phyloP scores from a whole-genome alignment of 768 basidiomycete species.

The Tricholomella constricta region DNA sequence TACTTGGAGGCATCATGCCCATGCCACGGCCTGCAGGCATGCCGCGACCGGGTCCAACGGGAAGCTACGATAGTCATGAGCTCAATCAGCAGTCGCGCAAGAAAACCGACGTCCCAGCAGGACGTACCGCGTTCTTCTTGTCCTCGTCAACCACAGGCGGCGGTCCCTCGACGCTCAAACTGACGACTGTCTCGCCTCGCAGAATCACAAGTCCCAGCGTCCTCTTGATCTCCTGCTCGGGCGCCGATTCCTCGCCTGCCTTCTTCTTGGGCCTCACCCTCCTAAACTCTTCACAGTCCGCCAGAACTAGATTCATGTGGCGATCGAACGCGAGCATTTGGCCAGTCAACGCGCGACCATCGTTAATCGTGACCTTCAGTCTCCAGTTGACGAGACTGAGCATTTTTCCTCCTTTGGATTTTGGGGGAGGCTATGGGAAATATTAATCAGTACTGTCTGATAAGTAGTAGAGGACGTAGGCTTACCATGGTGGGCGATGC shows the following conservation, averaged over 20 bases:
- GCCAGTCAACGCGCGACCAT: conserved; percentile 92
- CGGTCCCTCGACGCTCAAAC: conserved; percentile 92
- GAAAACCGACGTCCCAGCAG: background rate
- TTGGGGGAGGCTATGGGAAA: conserved; percentile 80
- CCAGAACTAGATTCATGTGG: conserved; percentile 99
- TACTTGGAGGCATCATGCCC: conserved; percentile 90
- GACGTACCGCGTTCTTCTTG: conserved; percentile 75
- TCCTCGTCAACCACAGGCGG: conserved; percentile 91
- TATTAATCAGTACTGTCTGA: conserved; percentile 10
- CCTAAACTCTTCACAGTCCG: conserved; percentile 98
- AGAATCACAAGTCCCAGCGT: conserved; percentile 95
- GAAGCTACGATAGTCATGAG: conserved; percentile 52
- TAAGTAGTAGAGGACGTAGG: background rate
- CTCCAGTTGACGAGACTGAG: conserved; percentile 97
- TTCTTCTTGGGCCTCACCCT: conserved; percentile 93
- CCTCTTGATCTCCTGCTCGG: conserved; percentile 93
- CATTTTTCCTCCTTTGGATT: conserved; percentile 99
- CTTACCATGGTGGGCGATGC: conserved; percentile 59
- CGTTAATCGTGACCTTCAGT: conserved; percentile 95
- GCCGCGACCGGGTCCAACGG: conserved; percentile 89
- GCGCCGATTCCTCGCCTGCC: conserved; percentile 72
- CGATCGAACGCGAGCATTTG: conserved; percentile 99
- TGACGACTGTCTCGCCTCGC: conserved; percentile 95
- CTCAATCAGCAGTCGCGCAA: background rate
- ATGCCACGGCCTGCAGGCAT: conserved; percentile 97